Evolutionary conservation across 2,329 filamentous ascomycete species (phyloP), one percentile per base, ranked within the genome.

Genomic region (Helminthosporium solani): DNA sequence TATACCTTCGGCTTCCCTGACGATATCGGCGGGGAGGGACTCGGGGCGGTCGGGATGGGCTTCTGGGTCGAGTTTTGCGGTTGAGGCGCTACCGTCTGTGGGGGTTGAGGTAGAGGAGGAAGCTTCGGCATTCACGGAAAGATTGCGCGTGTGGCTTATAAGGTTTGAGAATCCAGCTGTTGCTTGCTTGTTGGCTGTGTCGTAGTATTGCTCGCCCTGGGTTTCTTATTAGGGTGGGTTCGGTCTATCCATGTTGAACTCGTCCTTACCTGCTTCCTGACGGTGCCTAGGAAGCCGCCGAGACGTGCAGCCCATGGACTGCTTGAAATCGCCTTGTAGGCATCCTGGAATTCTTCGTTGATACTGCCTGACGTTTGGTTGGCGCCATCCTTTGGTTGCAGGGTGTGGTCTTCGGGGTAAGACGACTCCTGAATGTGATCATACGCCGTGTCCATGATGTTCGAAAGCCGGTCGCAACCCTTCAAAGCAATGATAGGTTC

Each of bases 351-450:
- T 64, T 99, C 94, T 57, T 83, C 81, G 66, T 95, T 95, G 57
- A 99, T 80, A 42, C 85, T 76, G 58, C 68, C 68, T 57, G 56
- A 44, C 42, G 73, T 50, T 62, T 62, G 49, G 57, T 57, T 56
- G 59, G 70, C 34, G 75, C 78, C 74, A 28, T 60, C 66, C 30
- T 75, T 73, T 54, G 76, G 71, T 56, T 80, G 77, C 42, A 73
- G 69, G 27, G 62, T 50, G 25, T 68, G 58, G 51, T 81, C 75
- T 49, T 76, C 67, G 3, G 75, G 70, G 20, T 74, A 72, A 58
- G 88, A 81, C 69, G 94, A 86, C 75, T 96, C 90, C 68, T 90
- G 85, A 63, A 97, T 95, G 71, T 96, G 90, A 67, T 99, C 94
- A 80, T 97, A 99, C 35, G 91, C 91, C 65, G 95, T 79, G 81